Base-by-base conservation (phyloP, 345 rosid genomes). In the Trapa incisa region DNA sequence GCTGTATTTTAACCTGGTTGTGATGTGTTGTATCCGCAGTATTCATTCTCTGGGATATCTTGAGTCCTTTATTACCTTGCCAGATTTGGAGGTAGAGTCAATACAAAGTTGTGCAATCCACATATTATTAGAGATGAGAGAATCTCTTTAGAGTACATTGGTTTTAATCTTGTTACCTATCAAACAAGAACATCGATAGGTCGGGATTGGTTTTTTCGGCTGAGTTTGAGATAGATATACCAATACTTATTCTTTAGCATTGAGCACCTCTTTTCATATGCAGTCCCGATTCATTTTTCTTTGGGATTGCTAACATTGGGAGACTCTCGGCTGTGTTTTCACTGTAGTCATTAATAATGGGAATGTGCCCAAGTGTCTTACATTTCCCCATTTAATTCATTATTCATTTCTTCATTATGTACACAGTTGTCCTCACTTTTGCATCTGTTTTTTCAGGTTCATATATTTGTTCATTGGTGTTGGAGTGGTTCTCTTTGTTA, bases 391-490 rank as follows among this genome's bases (percentile, higher is more conserved):
- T 54, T 54, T 54, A 54, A 2, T 54, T 54, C 29, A 22, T 22
- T 9, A 54, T 29, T 33, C 60, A 14, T 15, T 52, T 14, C 29
- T n/a, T 11, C 4, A n/a, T 54, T 35, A 17, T 22, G 6, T 9
- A 54, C 60, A 33, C 35, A 38, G 15, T 5, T 6, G 33, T 57
- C 37, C 62, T 39, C 32, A 65, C 0, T 37, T 22, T 45, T 22
- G 64, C 47, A 67, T 48, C 67, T 67, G 35, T 22, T 22, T 43
- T 47, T 82, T 80, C 94, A 95, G 99, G 99, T 95, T 95, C 70
- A 82, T 95, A 66, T 89, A 85, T 82, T 74, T 89, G 81, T 95
- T 95, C 75, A 76, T 91, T 78, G 97, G 90, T 50, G 76, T 89
- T 0, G 99, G 99, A 37, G 90, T 78, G 64, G 71, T 91, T 79